These are phyloP conservation scores for Acer campestre DNA, from an alignment of 345 rosid species.

Conservation along the genomic window DNA sequence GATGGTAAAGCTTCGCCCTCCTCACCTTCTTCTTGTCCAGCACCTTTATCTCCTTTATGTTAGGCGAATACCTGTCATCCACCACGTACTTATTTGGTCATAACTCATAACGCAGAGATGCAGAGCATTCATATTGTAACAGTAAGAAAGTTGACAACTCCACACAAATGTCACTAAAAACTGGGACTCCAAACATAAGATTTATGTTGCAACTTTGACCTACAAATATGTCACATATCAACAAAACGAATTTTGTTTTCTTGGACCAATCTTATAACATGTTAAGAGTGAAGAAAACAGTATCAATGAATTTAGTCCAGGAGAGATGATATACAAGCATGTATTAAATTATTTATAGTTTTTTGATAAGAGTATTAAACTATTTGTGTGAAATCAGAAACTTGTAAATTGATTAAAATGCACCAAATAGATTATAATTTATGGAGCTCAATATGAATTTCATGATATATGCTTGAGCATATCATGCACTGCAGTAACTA, in stretches of 20 bases:
- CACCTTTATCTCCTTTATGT: constrained; percentile 90
- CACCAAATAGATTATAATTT: too few relatives aligned
- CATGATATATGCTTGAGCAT: not conserved
- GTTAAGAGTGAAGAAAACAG: too few relatives aligned
- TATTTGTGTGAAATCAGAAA: too few relatives aligned
- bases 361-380: too few relatives aligned
- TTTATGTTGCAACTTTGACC: too few relatives aligned
- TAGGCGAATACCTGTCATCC: constrained; percentile 85
- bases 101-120: constrained; percentile 3
- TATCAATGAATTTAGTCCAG: too few relatives aligned
- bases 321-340: too few relatives aligned
- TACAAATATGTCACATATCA: too few relatives aligned
- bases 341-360: too few relatives aligned
- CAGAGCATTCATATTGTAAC: not conserved
- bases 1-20: constrained; percentile 96
- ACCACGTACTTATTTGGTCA: constrained; percentile 22
- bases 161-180: not conserved
- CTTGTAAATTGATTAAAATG: too few relatives aligned
- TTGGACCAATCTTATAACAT: too few relatives aligned
- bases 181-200: constrained; percentile 1
- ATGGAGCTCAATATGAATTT: not conserved
- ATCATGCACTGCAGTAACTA: not conserved
- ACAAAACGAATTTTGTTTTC: too few relatives aligned
- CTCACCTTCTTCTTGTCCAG: constrained; percentile 93
- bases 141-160: constrained; percentile 1